A percentile compares a stretch with the other conserved stretches of the same genome.
Conservation (phyloP, 2,329 filamentous ascomycete genomes). For the Ceratocystis diversiconidia region DNA sequence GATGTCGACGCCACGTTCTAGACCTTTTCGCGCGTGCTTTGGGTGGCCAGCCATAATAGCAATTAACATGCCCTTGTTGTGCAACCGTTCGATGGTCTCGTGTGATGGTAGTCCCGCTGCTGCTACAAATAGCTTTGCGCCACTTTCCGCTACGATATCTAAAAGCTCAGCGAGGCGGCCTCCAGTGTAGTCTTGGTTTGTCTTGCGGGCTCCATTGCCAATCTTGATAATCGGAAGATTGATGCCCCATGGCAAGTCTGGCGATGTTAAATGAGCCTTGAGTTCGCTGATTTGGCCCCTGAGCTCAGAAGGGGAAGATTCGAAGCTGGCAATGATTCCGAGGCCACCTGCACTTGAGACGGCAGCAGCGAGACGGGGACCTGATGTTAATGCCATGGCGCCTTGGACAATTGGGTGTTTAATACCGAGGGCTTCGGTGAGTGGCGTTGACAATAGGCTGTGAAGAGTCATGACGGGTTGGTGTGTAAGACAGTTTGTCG, state of each 20-base stretch:
- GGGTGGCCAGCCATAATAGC: constrained; percentile 98
- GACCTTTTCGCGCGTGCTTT: constrained; percentile 76
- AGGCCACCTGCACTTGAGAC: constrained; percentile 82
- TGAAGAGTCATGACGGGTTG: background rate
- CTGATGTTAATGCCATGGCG: constrained; percentile 81
- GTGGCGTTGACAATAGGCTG: constrained; percentile 56
- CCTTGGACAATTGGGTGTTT: constrained; percentile 81
- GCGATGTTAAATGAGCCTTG: constrained; percentile 54
- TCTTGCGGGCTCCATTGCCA: constrained; percentile 68
- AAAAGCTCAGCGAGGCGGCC: constrained; percentile 80
- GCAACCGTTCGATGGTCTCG: constrained; percentile 58
- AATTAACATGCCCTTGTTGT: constrained; percentile 64
- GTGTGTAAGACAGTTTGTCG: constrained; percentile 21
- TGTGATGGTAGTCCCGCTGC: constrained; percentile 78
- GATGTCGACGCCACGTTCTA: constrained; percentile 76
- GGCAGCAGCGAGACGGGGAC: constrained; percentile 64
- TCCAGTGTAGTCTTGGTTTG: constrained; percentile 90
- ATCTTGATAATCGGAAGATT: constrained; percentile 86
- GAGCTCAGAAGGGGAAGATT: constrained; percentile 60
- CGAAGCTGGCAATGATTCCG: constrained; percentile 57
- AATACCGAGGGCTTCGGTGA: constrained; percentile 68
- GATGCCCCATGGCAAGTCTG: constrained; percentile 70
- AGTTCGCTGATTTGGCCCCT: constrained; percentile 73
- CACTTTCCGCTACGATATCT: constrained; percentile 69
- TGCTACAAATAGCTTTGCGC: constrained; percentile 72